Base-by-base conservation (phyloP, 2,329 filamentous ascomycete genomes). In the Thelonectria olida region DNA sequence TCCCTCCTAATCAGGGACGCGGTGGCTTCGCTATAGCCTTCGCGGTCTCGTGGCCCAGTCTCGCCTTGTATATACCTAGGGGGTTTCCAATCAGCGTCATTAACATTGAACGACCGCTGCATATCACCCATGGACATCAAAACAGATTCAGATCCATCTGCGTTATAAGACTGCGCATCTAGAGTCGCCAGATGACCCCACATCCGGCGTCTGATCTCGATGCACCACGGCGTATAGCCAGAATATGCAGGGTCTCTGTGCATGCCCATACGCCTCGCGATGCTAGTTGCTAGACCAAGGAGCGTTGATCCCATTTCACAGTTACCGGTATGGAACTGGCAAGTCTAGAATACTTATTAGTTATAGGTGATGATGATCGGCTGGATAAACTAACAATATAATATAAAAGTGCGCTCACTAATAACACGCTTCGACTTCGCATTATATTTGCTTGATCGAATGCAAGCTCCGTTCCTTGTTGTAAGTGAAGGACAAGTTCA, bases 241-340 rank as follows among this genome's bases (percentile, higher is more conserved):
- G 64, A 66, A 31, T 61, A 63, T 9, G 61, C 61, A 15, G 63
- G 63, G 19, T 66, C 63, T 47, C 60, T 54, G 39, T 66, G 63
- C 61, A 66, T 53, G 15, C 63, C 63, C 23, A 64, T 61, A 17
- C 63, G 57, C n/a, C 54, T 58, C 19, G 63, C 63, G 17, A 66
- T 63, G 36, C 54, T 66, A 17, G 58, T 62, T 5, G 63, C 61
- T 31, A 66, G 58, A 1, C 63, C 63, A 4, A 66, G 34, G 13
- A 66, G 58, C 2, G 58, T 62, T 4, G 63, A 53, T 3, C 61
- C 63, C 20, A 51, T 58, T 48, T 66, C 63, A 9, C 54, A 64
- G n/a, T 66, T 63, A 6, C 63, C 63, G 3, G 48, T 64, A 25
- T 66, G 63, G 25, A 66, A 66, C 22, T 66, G 58, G 20, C 54